Evolutionary conservation across 768 basidiomycete genomes (phyloP).

Genomic region (Lactarius evosmus): DNA sequence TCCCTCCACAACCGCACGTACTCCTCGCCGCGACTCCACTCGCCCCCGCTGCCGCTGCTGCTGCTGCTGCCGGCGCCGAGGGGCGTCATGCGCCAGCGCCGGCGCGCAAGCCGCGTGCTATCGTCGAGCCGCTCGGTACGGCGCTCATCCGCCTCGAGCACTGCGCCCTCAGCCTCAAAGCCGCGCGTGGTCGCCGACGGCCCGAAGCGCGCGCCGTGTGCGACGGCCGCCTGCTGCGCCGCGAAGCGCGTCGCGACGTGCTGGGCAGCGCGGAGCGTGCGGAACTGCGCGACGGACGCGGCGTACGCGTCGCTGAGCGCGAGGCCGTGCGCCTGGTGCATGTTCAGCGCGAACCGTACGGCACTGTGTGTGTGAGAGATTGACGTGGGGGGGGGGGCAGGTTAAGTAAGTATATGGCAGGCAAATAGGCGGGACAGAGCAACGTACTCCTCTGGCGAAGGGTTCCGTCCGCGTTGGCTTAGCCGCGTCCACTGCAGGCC

Average conservation of each 20-base stretch:
- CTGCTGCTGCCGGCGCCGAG: conserved; percentile 25
- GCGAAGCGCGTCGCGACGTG: conserved; percentile 76
- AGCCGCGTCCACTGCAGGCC: conserved; percentile 75
- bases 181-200: conserved; percentile 58
- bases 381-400: neutral
- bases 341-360: conserved; percentile 74
- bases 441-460: conserved; percentile 86
- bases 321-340: conserved; percentile 60
- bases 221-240: conserved; percentile 71
- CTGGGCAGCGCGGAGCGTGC: conserved; percentile 80
- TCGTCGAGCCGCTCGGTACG: conserved; percentile 58
- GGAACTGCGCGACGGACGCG: conserved; percentile 78
- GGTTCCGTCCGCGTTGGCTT: conserved; percentile 77
- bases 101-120: conserved; percentile 57
- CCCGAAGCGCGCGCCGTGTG: conserved; percentile 64
- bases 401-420: neutral
- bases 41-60: conserved; percentile 30
- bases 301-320: conserved; percentile 80
- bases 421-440: no score
- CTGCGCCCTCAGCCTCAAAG: conserved; percentile 59
- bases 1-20: conserved; percentile 72
- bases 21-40: conserved; percentile 72
- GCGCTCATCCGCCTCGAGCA: conserved; percentile 54
- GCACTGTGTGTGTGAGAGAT: conserved; percentile 47
- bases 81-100: conserved; percentile 65